A percentile compares a stretch with the other conserved stretches of the same genome.
Evolutionary conservation across 352 stramenopile species (phyloP).

Genomic region (Pythium myriotylum): DNA sequence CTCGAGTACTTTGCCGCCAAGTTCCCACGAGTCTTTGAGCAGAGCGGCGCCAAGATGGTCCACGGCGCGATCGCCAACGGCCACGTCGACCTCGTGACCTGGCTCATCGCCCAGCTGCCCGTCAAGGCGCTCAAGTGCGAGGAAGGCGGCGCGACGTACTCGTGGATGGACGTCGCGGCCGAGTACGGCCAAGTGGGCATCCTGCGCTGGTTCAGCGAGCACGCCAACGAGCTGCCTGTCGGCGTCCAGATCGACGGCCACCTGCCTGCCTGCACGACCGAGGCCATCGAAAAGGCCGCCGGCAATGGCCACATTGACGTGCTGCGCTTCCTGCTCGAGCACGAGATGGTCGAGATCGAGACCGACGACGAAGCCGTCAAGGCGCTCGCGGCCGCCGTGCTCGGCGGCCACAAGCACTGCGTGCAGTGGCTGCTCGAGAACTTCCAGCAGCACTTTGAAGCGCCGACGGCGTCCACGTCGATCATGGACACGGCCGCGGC

Average conservation of each 20-base stretch:
- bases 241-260: conserved; percentile 51
- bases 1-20: conserved; percentile 46
- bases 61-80: conserved; percentile 64
- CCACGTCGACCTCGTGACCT: conserved; percentile 56
- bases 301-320: conserved; percentile 65
- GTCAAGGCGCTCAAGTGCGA: conserved; percentile 75
- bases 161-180: conserved; percentile 75
- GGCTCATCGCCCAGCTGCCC: conserved; percentile 57
- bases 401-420: conserved; percentile 52
- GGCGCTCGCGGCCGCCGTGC: conserved; percentile 53
- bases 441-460: conserved; percentile 44
- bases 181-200: conserved; percentile 67
- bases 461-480: conserved; percentile 32
- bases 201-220: conserved; percentile 70
- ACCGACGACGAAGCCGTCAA: conserved; percentile 48
- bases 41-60: conserved; percentile 58
- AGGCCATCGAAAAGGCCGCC: conserved; percentile 67
- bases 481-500: conserved; percentile 60
- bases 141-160: conserved; percentile 43
- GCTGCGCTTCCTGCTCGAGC: conserved; percentile 55
- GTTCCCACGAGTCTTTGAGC: conserved; percentile 56
- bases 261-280: conserved; percentile 47
- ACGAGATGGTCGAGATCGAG: conserved; percentile 46
- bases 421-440: conserved; percentile 61
- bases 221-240: conserved; percentile 54